phyloP scores from a whole-genome alignment of 495 filamentous ascomycete genomes.

The Daldinia grandis region DNA sequence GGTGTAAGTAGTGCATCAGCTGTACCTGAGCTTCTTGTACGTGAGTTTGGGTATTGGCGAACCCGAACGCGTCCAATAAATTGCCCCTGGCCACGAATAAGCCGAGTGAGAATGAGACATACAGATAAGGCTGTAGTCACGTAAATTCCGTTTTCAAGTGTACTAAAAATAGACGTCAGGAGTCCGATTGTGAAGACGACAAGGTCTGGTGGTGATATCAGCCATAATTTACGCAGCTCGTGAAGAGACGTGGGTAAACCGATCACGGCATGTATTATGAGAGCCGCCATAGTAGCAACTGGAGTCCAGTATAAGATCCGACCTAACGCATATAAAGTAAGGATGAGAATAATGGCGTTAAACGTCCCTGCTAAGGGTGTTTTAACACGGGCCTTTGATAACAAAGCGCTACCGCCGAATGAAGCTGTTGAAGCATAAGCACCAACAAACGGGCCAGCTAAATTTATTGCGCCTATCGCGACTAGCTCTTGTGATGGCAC shows the following conservation, averaged over 20 bases:
- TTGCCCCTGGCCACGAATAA: not conserved
- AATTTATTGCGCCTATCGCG: slow-evolving; percentile 7
- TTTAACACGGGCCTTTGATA: slow-evolving; percentile 3
- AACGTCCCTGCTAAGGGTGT: slow-evolving; percentile 4
- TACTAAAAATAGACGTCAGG: slow-evolving; percentile 1
- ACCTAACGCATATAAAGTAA: not conserved
- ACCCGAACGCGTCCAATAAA: slow-evolving; percentile 5
- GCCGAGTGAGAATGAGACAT: not conserved
- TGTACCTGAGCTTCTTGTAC: not conserved
- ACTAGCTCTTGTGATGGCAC: slow-evolving; percentile 11
- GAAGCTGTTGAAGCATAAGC: slow-evolving; percentile 14
- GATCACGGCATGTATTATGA: slow-evolving; percentile 11
- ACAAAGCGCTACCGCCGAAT: slow-evolving; percentile 10
- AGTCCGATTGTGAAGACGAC: slow-evolving; percentile 1
- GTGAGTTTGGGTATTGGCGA: not conserved
- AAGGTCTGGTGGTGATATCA: slow-evolving; percentile 6
- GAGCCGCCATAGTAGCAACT: not conserved
- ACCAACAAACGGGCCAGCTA: slow-evolving; percentile 7
- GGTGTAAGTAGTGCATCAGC: not conserved
- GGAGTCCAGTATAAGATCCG: slow-evolving; percentile 3
- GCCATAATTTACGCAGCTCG: slow-evolving; percentile 1
- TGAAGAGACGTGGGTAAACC: not conserved
- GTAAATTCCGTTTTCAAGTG: slow-evolving; percentile 14
- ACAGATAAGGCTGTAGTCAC: slow-evolving; percentile 1
- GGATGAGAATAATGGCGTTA: not conserved